These are phyloP conservation scores for Nicotiana knightiana DNA, from an alignment of 257 asterid species.

Conservation along the genomic window DNA sequence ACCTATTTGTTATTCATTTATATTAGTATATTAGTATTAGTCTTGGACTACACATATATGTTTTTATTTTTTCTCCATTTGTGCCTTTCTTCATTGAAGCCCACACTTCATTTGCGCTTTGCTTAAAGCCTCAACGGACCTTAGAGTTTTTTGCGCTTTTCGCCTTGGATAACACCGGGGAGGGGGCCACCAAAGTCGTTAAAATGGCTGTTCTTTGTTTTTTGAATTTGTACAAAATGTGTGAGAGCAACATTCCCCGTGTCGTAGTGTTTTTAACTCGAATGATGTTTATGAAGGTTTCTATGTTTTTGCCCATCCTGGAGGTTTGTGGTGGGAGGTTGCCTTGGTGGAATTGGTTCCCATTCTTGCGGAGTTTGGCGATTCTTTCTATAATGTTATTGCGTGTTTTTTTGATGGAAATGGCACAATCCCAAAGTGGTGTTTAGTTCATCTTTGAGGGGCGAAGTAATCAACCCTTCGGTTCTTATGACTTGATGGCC, in stretches of 20 bases:
- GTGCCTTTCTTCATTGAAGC: too few relatives aligned
- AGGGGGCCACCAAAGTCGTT: neutral
- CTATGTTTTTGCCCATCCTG: slow-evolving; percentile 50
- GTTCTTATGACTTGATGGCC: slow-evolving; percentile 62
- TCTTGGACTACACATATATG: too few relatives aligned
- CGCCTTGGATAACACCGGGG: neutral
- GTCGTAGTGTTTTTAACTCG: slow-evolving; percentile 38
- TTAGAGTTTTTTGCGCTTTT: too few relatives aligned
- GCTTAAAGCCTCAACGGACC: too few relatives aligned
- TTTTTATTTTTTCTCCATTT: too few relatives aligned
- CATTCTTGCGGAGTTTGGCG: slow-evolving; percentile 49
- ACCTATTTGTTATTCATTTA: too few relatives aligned
- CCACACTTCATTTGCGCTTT: too few relatives aligned
- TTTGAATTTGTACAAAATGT: slow-evolving; percentile 25
- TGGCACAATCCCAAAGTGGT: slow-evolving; percentile 54
- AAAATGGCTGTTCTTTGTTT: neutral
- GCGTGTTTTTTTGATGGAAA: slow-evolving; percentile 55
- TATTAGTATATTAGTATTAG: too few relatives aligned
- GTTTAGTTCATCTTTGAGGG: slow-evolving; percentile 62
- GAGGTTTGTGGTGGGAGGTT: slow-evolving; percentile 64
- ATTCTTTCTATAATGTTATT: slow-evolving; percentile 48
- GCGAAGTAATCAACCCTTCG: slow-evolving; percentile 50
- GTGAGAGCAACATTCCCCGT: slow-evolving; percentile 30
- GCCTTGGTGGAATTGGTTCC: slow-evolving; percentile 54
- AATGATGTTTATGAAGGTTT: slow-evolving; percentile 62